Evolutionary conservation across 2,329 filamentous ascomycete genomes (phyloP), one percentile per base, ranked within the genome.

Genomic region (Septoria petroselini): DNA sequence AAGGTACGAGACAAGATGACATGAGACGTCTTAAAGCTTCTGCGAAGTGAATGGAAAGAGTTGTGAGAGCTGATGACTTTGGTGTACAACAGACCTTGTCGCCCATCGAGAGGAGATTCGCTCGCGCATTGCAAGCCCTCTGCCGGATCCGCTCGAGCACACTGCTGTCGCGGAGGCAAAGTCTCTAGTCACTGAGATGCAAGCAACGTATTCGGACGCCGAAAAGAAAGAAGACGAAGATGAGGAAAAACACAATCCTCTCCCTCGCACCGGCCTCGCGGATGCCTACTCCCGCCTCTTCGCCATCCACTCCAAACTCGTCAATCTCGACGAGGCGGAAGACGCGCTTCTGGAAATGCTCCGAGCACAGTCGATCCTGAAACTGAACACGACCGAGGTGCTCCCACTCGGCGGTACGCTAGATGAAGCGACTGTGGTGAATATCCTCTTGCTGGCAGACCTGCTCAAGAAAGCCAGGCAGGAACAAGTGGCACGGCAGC

Each of bases 231-330:
- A 27, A 9, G 23, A 9, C 23, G 23, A 27, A 27, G 5, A 5
- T 9, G 23, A 27, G n/a, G n/a, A n/a, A 27, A 9, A 27, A 9
- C 14, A 17, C 23, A 8, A 41, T 7, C 27, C 29, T 33, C 17
- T 52, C 8, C 49, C 49, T 30, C 49, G 17, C 21, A 17, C 23
- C 3, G 35, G 30, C 19, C 7, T 39, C 23, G 49, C 49, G n/a
- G 49, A 52, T 38, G 49, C 42, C 30, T 37, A 21, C 31, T 47
- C 42, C 14, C 49, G 49, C 7, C 43, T 52, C 4, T 43, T 33
- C 31, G 30, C 43, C 5, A 27, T 52, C 35, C 21, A 46, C 30
- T 38, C 31, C 19, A 46, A 46, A 17, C 37, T 47, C 3, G 25
- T 34, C 29, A 30, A 52, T 23, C 11, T 27, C 29, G 41, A 53